These are phyloP conservation scores for Trichoderma hamatum DNA, from an alignment of 2,329 filamentous ascomycete genomes.

Conservation along the genomic window DNA sequence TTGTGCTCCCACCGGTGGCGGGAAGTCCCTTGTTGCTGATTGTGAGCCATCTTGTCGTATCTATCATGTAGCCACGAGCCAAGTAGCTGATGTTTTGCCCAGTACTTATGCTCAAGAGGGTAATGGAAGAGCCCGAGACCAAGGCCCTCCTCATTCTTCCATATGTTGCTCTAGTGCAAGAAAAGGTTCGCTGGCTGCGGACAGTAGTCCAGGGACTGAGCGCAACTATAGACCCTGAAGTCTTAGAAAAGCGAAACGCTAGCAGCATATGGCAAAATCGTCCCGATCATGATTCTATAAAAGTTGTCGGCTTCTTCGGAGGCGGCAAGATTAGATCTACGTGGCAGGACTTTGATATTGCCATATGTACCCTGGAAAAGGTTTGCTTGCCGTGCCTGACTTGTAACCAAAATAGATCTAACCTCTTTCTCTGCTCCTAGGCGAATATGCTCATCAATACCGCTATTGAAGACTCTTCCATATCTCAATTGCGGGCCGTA, in stretches of 20 bases:
- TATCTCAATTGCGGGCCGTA: conserved; percentile 66
- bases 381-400: conserved; percentile 29
- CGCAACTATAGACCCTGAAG: conserved; percentile 35
- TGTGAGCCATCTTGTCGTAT: conserved; percentile 38
- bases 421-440: conserved; percentile 42
- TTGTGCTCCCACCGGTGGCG: conserved; percentile 76
- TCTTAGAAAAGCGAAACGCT: conserved; percentile 39
- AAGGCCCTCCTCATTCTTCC: conserved; percentile 75
- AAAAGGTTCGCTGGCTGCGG: conserved; percentile 75
- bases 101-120: conserved; percentile 72
- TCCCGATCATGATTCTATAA: conserved; percentile 60
- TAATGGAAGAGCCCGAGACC: conserved; percentile 63
- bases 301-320: conserved; percentile 74
- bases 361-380: conserved; percentile 81
- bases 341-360: conserved; percentile 77
- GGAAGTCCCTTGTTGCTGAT: conserved; percentile 74
- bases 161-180: conserved; percentile 78
- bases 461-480: conserved; percentile 70
- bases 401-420: not conserved
- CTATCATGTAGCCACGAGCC: not conserved
- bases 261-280: conserved; percentile 56
- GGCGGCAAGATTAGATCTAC: conserved; percentile 67
- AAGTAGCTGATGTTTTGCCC: conserved; percentile 29
- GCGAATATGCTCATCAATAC: conserved; percentile 74
- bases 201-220: conserved; percentile 64